Conservation (phyloP, 1,284 basidiomycete species). For the Ganoderma meredithae region DNA sequence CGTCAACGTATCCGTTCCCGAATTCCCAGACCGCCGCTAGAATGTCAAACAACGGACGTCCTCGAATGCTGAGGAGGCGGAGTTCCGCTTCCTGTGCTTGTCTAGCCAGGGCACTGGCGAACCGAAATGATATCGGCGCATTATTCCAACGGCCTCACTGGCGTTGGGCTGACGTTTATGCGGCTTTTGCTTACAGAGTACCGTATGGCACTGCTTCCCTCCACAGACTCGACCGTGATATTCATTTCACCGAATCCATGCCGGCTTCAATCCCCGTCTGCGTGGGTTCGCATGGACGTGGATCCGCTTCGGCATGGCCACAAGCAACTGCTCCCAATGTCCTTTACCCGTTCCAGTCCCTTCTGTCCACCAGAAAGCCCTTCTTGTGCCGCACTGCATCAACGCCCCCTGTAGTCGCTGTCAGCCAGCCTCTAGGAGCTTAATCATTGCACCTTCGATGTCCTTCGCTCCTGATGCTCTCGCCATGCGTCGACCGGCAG, state of each 20-base stretch:
- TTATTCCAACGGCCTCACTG: constrained; percentile 1
- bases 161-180: neutral
- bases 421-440: neutral
- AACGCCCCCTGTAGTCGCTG: neutral
- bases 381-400: neutral
- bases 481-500: constrained; percentile 2
- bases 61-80: neutral
- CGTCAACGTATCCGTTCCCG: neutral
- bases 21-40: neutral
- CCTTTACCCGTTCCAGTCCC: neutral
- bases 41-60: neutral
- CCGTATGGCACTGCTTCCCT: neutral
- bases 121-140: constrained; percentile 5
- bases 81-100: constrained; percentile 1
- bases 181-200: neutral
- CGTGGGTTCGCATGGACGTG: neutral
- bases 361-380: constrained; percentile 1
- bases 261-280: neutral
- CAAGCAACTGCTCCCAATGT: neutral
- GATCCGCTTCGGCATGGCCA: neutral
- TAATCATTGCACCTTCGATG: neutral
- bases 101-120: constrained; percentile 1
- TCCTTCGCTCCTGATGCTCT: neutral
- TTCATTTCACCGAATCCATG: neutral
- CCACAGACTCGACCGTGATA: neutral